phyloP scores from a whole-genome alignment of 345 rosid species.

The Barbarea vulgaris region DNA sequence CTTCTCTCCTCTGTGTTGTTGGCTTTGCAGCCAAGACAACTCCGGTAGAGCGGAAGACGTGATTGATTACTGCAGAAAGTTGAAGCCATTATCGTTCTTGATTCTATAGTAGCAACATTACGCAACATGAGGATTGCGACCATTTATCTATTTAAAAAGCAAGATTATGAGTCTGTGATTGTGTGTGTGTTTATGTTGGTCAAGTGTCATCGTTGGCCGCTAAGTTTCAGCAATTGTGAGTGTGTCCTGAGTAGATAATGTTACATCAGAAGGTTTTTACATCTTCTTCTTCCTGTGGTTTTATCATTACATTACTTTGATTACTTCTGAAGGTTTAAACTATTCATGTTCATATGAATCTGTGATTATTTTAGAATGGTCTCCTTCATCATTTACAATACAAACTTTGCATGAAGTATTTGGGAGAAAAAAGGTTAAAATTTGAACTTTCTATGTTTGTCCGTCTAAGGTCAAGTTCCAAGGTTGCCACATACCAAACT shows the following conservation, averaged over 20 bases:
- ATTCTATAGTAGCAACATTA: conserved; percentile 5
- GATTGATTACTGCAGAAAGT: conserved; percentile 29
- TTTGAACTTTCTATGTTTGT: background rate
- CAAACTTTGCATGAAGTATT: background rate
- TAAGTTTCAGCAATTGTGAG: conserved; percentile 36
- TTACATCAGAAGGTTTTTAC: conserved; percentile 53
- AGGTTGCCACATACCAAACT: background rate
- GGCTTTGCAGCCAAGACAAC: conserved; percentile 60
- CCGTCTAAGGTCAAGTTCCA: background rate
- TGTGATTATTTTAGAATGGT: conserved; percentile 25
- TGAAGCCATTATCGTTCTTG: conserved; percentile 26
- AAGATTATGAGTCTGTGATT: conserved; percentile 30
- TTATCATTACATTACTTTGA: conserved; percentile 22
- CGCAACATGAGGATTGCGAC: conserved; percentile 24
- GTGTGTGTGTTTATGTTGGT: conserved; percentile 36
- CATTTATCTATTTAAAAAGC: conserved; percentile 40
- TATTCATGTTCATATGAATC: conserved; percentile 31
- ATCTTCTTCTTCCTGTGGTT: conserved; percentile 29
- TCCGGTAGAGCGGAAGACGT: conserved; percentile 66
- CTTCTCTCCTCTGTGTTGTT: background rate
- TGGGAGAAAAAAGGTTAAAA: background rate
- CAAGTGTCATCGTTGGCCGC: conserved; percentile 29
- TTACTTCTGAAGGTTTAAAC: conserved; percentile 3
- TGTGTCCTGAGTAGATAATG: conserved; percentile 47
- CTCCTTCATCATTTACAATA: background rate